phyloP scores from a whole-genome alignment of 768 basidiomycete species.

The Royoungia palumana region DNA sequence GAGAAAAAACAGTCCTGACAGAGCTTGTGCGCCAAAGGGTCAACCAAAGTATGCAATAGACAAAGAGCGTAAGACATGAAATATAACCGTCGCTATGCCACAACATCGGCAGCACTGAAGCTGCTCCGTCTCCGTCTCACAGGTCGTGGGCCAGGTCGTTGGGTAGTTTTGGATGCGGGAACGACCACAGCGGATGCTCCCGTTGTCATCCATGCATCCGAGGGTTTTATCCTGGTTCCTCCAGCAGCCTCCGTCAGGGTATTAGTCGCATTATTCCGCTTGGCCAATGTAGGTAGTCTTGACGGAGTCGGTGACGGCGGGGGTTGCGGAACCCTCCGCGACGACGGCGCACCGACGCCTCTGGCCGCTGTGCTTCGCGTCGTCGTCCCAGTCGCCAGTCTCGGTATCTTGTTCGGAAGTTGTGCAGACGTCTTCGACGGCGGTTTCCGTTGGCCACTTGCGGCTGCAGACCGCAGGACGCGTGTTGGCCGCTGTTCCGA shows the following conservation, averaged over 20 bases:
- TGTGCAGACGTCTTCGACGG: slow-evolving; percentile 45
- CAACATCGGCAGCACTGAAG: slow-evolving; percentile 83
- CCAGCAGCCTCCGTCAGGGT: slow-evolving; percentile 51
- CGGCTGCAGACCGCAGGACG: slow-evolving; percentile 67
- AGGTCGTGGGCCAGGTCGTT: slow-evolving; percentile 69
- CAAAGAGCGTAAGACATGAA: slow-evolving; percentile 11
- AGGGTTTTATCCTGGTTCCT: slow-evolving; percentile 33
- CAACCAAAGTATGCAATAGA: slow-evolving; percentile 2
- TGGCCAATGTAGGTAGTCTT: slow-evolving; percentile 70
- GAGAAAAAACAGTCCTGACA: slow-evolving; percentile 3
- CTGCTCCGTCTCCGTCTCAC: slow-evolving; percentile 79
- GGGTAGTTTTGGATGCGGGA: slow-evolving; percentile 61
- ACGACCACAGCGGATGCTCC: slow-evolving; percentile 67
- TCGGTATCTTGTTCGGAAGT: slow-evolving; percentile 66
- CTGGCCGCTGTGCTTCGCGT: slow-evolving; percentile 46
- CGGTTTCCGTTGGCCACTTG: slow-evolving; percentile 52
- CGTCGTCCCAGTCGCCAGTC: slow-evolving; percentile 52
- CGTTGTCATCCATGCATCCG: slow-evolving; percentile 76
- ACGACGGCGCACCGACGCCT: slow-evolving; percentile 28
- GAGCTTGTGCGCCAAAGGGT: slow-evolving; percentile 5
- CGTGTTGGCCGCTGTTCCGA: slow-evolving; percentile 74
- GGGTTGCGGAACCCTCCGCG: slow-evolving; percentile 39
- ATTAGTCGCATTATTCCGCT: slow-evolving; percentile 44
- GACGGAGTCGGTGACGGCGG: slow-evolving; percentile 72
- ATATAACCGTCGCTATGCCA: slow-evolving; percentile 47